Conservation (phyloP, 768 basidiomycete species). For the Steccherinum ochraceum region DNA sequence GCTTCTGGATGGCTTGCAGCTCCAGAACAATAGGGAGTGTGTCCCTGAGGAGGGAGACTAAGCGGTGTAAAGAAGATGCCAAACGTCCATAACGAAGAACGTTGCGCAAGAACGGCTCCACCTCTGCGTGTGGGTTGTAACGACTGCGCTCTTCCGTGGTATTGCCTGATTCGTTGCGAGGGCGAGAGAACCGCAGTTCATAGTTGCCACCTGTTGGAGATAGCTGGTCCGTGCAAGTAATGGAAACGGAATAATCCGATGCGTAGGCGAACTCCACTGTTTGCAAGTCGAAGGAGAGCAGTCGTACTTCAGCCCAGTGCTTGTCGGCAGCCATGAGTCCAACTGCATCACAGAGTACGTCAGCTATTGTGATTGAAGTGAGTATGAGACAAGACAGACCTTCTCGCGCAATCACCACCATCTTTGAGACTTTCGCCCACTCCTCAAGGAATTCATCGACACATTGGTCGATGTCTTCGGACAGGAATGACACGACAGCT, state of each 20-base stretch:
- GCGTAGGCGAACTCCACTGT: constrained; percentile 89
- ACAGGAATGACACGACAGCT: constrained; percentile 84
- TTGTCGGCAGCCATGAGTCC: constrained; percentile 75
- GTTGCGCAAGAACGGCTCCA: constrained; percentile 68
- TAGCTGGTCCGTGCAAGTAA: constrained; percentile 73
- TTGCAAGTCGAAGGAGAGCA: constrained; percentile 86
- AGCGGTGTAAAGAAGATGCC: constrained; percentile 55
- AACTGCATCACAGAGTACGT: constrained; percentile 37
- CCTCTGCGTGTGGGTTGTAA: constrained; percentile 74
- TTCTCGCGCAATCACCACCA: constrained; percentile 90
- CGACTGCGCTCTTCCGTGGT: constrained; percentile 19
- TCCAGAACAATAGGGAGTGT: constrained; percentile 75
- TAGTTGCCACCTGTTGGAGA: constrained; percentile 65
- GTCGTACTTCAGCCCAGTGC: constrained; percentile 67
- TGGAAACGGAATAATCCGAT: constrained; percentile 66
- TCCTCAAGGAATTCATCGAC: constrained; percentile 89
- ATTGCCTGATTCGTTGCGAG: constrained; percentile 13
- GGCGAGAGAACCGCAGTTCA: constrained; percentile 65
- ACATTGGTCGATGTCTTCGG: constrained; percentile 81
- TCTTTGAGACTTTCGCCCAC: constrained; percentile 90
- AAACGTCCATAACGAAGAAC: constrained; percentile 66
- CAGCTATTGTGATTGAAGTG: neutral
- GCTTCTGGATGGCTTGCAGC: constrained; percentile 47
- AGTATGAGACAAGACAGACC: constrained; percentile 35
- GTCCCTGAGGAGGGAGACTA: constrained; percentile 65